Evolutionary conservation across 805 yeast species (phyloP).

Genomic region (Kazachstania kunashirensis): DNA sequence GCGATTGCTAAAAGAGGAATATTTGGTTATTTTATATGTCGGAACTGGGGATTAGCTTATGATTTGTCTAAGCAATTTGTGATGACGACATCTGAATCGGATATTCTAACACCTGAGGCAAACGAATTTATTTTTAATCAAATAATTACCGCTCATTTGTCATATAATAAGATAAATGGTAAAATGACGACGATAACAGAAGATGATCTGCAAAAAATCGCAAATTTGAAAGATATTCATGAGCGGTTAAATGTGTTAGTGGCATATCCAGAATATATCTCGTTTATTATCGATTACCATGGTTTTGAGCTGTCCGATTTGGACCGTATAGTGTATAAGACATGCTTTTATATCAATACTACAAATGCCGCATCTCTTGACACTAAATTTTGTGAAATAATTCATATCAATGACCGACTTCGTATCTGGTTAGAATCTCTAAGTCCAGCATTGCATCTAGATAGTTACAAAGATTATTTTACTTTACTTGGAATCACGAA

Average conservation of each 20-base stretch:
- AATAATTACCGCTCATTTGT: background rate
- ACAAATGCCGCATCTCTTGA: background rate
- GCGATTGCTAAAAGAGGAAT: constrained; percentile 21
- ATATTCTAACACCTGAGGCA: constrained; percentile 6
- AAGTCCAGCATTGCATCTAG: constrained; percentile 5
- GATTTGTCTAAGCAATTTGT: constrained; percentile 10
- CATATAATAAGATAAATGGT: background rate
- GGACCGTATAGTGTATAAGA: background rate
- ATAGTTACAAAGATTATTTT: constrained; percentile 8
- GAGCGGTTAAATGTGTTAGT: background rate
- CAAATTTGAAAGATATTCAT: background rate
- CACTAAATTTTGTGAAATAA: background rate
- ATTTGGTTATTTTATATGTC: constrained; percentile 35
- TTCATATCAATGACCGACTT: background rate
- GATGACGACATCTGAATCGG: constrained; percentile 6
- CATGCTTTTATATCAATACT: background rate
- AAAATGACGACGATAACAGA: background rate
- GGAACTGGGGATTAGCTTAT: constrained; percentile 9
- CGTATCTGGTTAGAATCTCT: constrained; percentile 1
- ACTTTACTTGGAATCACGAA: constrained; percentile 6
- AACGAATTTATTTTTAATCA: constrained; percentile 4
- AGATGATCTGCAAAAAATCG: background rate
- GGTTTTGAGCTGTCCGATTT: background rate
- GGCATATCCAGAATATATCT: background rate
- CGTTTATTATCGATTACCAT: background rate